Evolutionary conservation across 2,329 filamentous ascomycete genomes (phyloP), one percentile per base, ranked within the genome.

Genomic region (Microcyclosporella mali): DNA sequence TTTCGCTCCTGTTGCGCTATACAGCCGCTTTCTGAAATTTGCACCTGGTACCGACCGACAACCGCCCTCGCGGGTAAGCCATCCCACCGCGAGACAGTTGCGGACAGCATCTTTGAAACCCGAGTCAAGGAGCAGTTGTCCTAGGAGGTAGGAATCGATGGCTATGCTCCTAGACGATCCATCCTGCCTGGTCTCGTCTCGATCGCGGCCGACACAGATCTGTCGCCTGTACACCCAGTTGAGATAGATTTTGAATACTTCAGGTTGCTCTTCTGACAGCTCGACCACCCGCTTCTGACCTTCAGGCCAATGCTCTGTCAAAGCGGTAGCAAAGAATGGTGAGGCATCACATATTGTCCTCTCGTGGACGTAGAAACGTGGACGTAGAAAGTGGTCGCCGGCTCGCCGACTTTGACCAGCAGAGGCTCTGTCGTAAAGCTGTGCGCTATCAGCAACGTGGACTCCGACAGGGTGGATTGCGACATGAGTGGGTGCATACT

Each of bases 31-130:
- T 7, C 29, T 34, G 21, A 4, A 15, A 6, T 16, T 14, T 8
- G n/a, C 1, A 15, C 28, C 16, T 3, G 38, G 31, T 15, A 34
- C 7, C 4, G 12, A 18, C 14, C 8, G 8, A 14, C 14, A 4
- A 6, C n/a, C 31, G 6, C 27, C 21, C 7, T 32, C 17, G 6
- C 2, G 8, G 2, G 6, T 18, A 12, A 17, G 6, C 18, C 7
- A 7, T 10, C 6, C n/a, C 57, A 25, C 30, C 4, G 39, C 57
- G 43, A 66, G 63, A 3, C 41, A 43, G 31, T 51, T 40, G 3
- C 8, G 21, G 2, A 51, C 12, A 4, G 37, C 40, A 27, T 51
- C 45, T 15, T 48, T 51, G 45, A 51, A 42, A 18, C 44, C 42
- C 3, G 9, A 3, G 16, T 44, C 45, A 14, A 46, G 14, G 3